phyloP scores from a whole-genome alignment of 345 rosid genomes.

The Psidium guajava region DNA sequence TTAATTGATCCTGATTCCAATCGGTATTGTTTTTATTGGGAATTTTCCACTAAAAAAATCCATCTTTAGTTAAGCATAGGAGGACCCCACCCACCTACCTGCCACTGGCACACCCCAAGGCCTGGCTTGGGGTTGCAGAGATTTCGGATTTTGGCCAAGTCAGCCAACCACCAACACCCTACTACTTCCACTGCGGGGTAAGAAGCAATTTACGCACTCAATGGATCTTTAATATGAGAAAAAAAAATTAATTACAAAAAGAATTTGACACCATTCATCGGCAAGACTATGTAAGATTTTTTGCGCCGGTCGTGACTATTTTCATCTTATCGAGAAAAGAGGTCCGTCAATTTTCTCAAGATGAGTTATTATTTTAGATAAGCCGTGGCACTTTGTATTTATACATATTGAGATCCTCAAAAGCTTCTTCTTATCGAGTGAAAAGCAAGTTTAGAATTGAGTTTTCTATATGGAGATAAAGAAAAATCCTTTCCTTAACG shows the following conservation, averaged over 20 bases:
- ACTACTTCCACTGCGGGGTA: not conserved
- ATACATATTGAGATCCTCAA: no score
- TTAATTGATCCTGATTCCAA: no score
- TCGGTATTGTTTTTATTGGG: no score
- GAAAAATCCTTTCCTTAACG: not conserved
- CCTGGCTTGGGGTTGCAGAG: not conserved
- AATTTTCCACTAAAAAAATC: no score
- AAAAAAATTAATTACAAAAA: no score
- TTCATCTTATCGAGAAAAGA: not conserved
- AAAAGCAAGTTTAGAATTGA: not conserved
- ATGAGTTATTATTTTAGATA: no score
- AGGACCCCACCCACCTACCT: not conserved
- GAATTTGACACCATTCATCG: no score
- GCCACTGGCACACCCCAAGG: not conserved
- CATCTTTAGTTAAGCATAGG: not conserved
- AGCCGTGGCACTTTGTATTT: no score
- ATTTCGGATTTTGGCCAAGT: not conserved
- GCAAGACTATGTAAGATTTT: no score
- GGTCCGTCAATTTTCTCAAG: no score
- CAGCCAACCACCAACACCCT: not conserved
- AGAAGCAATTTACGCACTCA: not conserved
- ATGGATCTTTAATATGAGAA: no score
- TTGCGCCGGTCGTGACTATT: not conserved
- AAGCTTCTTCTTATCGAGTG: no score
- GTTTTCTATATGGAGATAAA: not conserved